Evolutionary conservation across 768 basidiomycete genomes (phyloP).

Genomic region (Boletus fagicola): DNA sequence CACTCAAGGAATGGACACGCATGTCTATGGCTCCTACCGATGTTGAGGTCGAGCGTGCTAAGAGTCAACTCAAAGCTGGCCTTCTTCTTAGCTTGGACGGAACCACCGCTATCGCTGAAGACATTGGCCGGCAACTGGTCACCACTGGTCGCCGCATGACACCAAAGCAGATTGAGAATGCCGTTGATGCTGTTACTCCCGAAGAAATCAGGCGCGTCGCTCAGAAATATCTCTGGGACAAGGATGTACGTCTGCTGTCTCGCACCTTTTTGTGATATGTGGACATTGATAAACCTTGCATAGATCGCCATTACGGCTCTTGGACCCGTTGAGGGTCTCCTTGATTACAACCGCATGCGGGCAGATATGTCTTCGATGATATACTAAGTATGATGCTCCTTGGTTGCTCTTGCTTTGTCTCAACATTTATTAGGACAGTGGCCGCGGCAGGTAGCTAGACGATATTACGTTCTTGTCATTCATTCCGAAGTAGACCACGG

Average conservation of each 20-base stretch:
- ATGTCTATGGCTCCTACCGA: conserved; percentile 86
- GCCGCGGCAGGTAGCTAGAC: conserved; percentile 19
- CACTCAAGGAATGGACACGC: conserved; percentile 91
- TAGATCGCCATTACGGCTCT: conserved; percentile 86
- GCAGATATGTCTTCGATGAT: conserved; percentile 78
- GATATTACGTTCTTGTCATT: conserved; percentile 17
- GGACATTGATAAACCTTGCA: conserved; percentile 1
- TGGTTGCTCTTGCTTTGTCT: not conserved
- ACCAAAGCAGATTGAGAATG: conserved; percentile 90
- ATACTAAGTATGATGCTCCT: conserved; percentile 42
- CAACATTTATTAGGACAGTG: not conserved
- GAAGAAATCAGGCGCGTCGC: conserved; percentile 94
- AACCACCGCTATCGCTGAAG: conserved; percentile 95
- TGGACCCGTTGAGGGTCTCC: conserved; percentile 86
- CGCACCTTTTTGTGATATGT: conserved; percentile 15
- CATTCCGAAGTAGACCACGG: conserved; percentile 19
- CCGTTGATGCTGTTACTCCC: conserved; percentile 83
- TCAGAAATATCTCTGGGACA: conserved; percentile 96
- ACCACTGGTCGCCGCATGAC: conserved; percentile 89
- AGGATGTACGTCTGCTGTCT: conserved; percentile 61
- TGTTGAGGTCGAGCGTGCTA: conserved; percentile 93
- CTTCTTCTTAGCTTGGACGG: conserved; percentile 89
- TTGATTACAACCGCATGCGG: conserved; percentile 92
- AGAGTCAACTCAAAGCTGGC: conserved; percentile 97
- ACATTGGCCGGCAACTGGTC: conserved; percentile 96